Percentiles rank a stretch among this genome's conserved stretches.
phyloP scores from a whole-genome alignment of 129 eudicot species.

The Lactuca saligna region DNA sequence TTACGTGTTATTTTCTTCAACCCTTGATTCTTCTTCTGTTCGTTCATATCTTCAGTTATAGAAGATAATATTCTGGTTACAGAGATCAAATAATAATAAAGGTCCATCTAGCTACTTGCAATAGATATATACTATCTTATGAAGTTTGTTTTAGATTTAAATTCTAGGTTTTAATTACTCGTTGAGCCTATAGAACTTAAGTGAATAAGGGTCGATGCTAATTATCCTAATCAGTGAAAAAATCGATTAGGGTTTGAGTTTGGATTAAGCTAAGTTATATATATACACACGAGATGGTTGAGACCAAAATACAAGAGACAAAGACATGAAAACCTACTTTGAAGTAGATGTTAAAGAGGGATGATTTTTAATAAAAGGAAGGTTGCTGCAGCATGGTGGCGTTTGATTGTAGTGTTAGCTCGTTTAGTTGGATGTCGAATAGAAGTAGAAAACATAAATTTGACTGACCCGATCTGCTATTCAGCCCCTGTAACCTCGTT shows the following conservation, averaged over 20 bases:
- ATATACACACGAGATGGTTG: neutral
- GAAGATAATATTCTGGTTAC: slow-evolving; percentile 4
- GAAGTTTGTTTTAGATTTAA: neutral
- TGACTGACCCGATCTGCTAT: too few relatives aligned
- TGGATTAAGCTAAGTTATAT: neutral
- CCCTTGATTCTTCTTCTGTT: slow-evolving; percentile 1
- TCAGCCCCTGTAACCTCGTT: too few relatives aligned
- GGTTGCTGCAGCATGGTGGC: too few relatives aligned
- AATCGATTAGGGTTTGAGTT: neutral
- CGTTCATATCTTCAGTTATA: slow-evolving; percentile 5
- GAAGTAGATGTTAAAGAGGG: neutral
- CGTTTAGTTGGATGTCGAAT: too few relatives aligned
- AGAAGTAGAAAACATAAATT: too few relatives aligned
- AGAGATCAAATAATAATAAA: neutral
- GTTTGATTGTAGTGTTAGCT: too few relatives aligned
- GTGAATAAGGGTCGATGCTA: neutral
- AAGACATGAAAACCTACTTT: neutral
- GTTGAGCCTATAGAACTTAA: neutral
- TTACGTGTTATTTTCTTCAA: slow-evolving; percentile 5
- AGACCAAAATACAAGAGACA: neutral
- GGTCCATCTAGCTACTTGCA: neutral
- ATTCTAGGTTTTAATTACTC: neutral
- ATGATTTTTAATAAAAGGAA: neutral
- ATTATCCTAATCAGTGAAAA: neutral
- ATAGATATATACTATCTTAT: neutral